phyloP scores from a whole-genome alignment of 345 rosid species.

The Eucalyptus pauciflora region DNA sequence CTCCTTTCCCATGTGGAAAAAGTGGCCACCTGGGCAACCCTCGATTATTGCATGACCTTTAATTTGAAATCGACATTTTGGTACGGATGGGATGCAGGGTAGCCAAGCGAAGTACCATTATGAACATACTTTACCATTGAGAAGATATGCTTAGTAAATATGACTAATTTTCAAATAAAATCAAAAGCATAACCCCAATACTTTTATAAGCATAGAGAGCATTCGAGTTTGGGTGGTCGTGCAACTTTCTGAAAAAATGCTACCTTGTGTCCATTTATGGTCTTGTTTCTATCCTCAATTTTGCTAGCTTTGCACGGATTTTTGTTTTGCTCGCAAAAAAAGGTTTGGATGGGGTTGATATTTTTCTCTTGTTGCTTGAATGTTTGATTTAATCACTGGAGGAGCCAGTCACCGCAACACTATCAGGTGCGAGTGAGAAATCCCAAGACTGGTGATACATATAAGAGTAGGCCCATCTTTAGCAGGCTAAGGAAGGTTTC shows the following conservation, averaged over 20 bases:
- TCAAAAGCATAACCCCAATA: background rate
- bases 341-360: background rate
- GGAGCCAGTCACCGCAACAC: background rate
- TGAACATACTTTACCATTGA: background rate
- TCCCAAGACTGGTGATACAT: background rate
- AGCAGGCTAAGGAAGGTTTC: background rate
- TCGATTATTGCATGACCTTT: rapidly evolving
- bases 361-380: background rate
- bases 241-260: background rate
- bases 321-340: background rate
- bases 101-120: background rate
- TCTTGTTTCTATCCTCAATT: background rate
- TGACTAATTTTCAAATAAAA: background rate
- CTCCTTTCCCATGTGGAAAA: rapidly evolving
- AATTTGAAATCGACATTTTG: background rate
- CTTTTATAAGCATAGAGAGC: background rate
- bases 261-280: background rate
- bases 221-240: background rate
- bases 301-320: background rate
- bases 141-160: background rate
- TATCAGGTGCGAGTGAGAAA: background rate
- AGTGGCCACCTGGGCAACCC: too few relatives aligned
- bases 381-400: background rate
- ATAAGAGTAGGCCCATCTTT: background rate
- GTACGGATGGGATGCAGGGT: background rate